Conservation (phyloP, 192 early-diverging fungal genomes). For the Gigaspora rosea region DNA sequence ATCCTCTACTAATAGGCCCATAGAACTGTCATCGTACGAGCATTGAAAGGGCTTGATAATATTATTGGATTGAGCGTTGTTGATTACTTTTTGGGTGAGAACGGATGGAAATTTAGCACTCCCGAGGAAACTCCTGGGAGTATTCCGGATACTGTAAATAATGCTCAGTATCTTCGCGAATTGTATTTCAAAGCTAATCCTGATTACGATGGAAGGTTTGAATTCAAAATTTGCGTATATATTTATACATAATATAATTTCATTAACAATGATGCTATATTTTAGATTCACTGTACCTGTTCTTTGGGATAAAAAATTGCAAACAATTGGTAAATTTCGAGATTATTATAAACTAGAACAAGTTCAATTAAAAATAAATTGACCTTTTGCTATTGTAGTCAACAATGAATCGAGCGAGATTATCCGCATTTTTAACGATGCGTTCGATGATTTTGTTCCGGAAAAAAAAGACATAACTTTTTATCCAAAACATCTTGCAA, state of each 20-base stretch:
- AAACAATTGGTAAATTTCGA: slow-evolving; percentile 71
- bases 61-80: slow-evolving; percentile 87
- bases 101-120: slow-evolving; percentile 82
- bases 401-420: slow-evolving; percentile 98
- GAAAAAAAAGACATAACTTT: slow-evolving; percentile 67
- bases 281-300: slow-evolving; percentile 90
- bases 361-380: neutral
- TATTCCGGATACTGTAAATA: slow-evolving; percentile 74
- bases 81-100: slow-evolving; percentile 73
- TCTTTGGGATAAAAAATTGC: slow-evolving; percentile 92
- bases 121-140: slow-evolving; percentile 74
- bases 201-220: slow-evolving; percentile 58
- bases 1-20: slow-evolving; percentile 67
- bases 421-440: slow-evolving; percentile 91
- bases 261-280: neutral
- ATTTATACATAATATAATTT: neutral
- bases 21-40: slow-evolving; percentile 81
- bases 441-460: slow-evolving; percentile 75
- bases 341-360: neutral
- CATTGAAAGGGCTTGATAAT: slow-evolving; percentile 87
- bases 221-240: slow-evolving; percentile 20
- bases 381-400: slow-evolving; percentile 43
- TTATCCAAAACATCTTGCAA: slow-evolving; percentile 77
- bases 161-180: slow-evolving; percentile 77
- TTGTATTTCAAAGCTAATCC: slow-evolving; percentile 91